Base-by-base conservation (phyloP, 2,329 filamentous ascomycete species). In the Pleurostoma richardsiae region DNA sequence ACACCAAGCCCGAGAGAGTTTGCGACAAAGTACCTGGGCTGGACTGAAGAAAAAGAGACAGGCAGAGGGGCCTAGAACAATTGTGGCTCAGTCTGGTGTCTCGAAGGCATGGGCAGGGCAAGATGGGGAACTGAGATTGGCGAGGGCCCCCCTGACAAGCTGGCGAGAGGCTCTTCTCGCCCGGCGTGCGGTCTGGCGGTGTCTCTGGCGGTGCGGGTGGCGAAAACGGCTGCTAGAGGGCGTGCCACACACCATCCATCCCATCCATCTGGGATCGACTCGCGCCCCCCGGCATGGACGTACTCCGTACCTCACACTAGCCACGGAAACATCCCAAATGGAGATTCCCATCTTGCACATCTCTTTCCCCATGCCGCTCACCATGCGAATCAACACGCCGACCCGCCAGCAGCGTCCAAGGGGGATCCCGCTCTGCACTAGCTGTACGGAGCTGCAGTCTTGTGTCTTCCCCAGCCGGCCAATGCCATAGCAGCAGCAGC, bases 71-170 rank as follows among this genome's bases (percentile, higher is more conserved):
- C 33, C 33, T 52, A 53, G 53, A 55, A 52, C 48, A 50, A 55
- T 26, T 55, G 53, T 55, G 53, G 53, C 53, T 55, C 51, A 52
- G 49, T 43, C 41, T 44, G 39, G 47, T 11, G 40, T 42, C 44
- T 27, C 46, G 38, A 44, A 44, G 39, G 29, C 27, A 29, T 39
- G 29, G 4, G 38, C 29, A 44, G 30, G 30, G 5, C 8, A 30
- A 10, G 29, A 10, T 19, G 19, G 19, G 19, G 19, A 19, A 19
- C 19, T 19, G 19, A 19, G 19, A 19, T 19, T 19, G 19, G 19
- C 19, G 19, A 19, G 19, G 19, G 19, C 19, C 19, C 19, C 19
- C 19, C 19, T 19, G 19, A 19, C 19, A 19, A 19, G 19, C 19
- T 19, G 19, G 19, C 19, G 19, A 19, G 19, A 19, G 19, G 19